phyloP scores from a whole-genome alignment of 768 basidiomycete genomes.

The Royoungia palumana region DNA sequence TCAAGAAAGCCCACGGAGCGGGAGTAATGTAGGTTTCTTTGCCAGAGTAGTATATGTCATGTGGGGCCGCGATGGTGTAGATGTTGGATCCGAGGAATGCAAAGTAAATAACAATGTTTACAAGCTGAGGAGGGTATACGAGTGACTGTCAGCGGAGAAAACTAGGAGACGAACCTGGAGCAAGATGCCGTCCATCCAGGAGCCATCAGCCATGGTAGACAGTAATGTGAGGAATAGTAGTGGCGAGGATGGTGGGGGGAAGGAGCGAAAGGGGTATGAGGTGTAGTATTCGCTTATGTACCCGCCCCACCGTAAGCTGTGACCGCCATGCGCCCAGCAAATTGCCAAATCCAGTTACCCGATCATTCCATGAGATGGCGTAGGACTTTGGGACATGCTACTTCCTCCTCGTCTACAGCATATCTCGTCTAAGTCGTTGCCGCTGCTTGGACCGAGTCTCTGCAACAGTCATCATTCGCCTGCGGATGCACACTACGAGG shows the following conservation, averaged over 20 bases:
- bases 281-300: constrained; percentile 27
- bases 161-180: constrained; percentile 57
- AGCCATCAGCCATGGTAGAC: constrained; percentile 47
- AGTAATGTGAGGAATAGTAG: neutral
- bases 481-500: neutral
- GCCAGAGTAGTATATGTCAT: constrained; percentile 63
- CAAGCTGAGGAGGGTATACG: constrained; percentile 41
- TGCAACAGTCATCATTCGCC: too few relatives aligned
- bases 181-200: constrained; percentile 75
- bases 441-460: too few relatives aligned
- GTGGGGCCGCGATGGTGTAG: constrained; percentile 77
- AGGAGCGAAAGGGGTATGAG: constrained; percentile 17
- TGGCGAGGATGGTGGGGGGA: constrained; percentile 6
- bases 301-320: constrained; percentile 8
- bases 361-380: neutral
- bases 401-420: too few relatives aligned
- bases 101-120: constrained; percentile 81
- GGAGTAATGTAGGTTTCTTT: constrained; percentile 94
- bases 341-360: constrained; percentile 10
- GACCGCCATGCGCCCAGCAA: constrained; percentile 18
- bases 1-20: constrained; percentile 88
- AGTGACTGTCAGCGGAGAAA: neutral
- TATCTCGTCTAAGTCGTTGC: too few relatives aligned
- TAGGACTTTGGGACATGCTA: too few relatives aligned
- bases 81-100: constrained; percentile 88